phyloP scores from a whole-genome alignment of 2,329 filamentous ascomycete genomes.

The Xenoacremonium recifei region DNA sequence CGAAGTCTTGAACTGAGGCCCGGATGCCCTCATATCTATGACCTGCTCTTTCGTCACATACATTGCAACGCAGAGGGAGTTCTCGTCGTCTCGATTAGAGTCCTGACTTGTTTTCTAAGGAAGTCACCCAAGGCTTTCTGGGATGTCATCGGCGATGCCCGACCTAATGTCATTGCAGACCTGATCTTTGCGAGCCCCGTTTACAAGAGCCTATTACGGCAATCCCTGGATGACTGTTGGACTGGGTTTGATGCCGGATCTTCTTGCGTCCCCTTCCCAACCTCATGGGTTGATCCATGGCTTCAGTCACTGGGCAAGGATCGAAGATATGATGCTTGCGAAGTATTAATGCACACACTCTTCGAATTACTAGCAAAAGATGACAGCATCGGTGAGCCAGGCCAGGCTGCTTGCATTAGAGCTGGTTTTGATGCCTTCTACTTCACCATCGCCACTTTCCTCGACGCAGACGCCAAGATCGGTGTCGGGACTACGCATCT shows the following conservation, averaged over 20 bases:
- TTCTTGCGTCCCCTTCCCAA: constrained; percentile 59
- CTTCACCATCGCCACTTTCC: constrained; percentile 56
- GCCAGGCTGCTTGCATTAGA: constrained; percentile 60
- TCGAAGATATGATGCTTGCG: constrained; percentile 76
- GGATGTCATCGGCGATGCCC: constrained; percentile 81
- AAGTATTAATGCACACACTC: constrained; percentile 73
- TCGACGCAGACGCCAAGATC: constrained; percentile 43
- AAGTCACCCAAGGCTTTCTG: constrained; percentile 81
- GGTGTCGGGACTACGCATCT: constrained; percentile 55
- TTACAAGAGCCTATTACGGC: constrained; percentile 59
- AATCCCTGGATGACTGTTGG: constrained; percentile 52
- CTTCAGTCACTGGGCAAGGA: constrained; percentile 73
- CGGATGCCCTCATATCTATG: constrained; percentile 62
- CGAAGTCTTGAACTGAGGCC: constrained; percentile 72
- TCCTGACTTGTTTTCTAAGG: constrained; percentile 68
- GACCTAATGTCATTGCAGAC: constrained; percentile 78
- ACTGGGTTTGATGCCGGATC: constrained; percentile 38
- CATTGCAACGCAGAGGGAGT: constrained; percentile 53
- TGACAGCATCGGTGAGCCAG: constrained; percentile 51
- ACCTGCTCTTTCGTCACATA: constrained; percentile 57
- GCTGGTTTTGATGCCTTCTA: constrained; percentile 62
- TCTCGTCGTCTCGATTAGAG: constrained; percentile 67
- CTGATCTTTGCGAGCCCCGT: constrained; percentile 73
- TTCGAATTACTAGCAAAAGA: constrained; percentile 63
- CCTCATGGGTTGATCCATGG: constrained; percentile 77